These are phyloP conservation scores for Phytophthora brassicae DNA, from an alignment of 352 stramenopile species.

Conservation along the genomic window DNA sequence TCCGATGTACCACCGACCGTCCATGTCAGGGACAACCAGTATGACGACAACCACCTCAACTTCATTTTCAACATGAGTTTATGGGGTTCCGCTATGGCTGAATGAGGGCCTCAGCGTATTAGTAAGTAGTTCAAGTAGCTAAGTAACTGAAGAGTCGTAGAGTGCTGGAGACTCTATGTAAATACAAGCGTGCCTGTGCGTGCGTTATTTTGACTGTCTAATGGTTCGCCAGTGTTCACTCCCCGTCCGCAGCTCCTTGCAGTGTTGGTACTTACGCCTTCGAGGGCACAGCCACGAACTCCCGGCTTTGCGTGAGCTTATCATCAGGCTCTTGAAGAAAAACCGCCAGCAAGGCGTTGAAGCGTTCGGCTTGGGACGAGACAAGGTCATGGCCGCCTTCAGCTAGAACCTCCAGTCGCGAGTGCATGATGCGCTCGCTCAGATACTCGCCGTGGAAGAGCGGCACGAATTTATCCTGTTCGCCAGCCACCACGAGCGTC, in stretches of 20 bases:
- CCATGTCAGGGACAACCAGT: constrained; percentile 26
- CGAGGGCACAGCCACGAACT: constrained; percentile 62
- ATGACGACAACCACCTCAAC: constrained; percentile 28
- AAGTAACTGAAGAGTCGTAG: constrained; percentile 17
- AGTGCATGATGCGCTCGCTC: constrained; percentile 88
- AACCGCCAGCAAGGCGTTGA: constrained; percentile 62
- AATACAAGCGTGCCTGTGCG: constrained; percentile 29
- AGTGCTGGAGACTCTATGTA: constrained; percentile 35
- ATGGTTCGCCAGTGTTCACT: not conserved
- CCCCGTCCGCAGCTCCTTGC: not conserved
- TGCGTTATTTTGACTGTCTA: constrained; percentile 28
- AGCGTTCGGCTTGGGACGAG: constrained; percentile 42
- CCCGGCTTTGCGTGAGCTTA: constrained; percentile 81
- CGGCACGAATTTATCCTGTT: constrained; percentile 63
- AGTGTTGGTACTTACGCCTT: constrained; percentile 21
- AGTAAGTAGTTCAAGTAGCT: constrained; percentile 42
- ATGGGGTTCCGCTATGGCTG: not conserved
- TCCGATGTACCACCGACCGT: constrained; percentile 22
- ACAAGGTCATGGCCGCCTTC: constrained; percentile 65
- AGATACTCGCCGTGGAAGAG: constrained; percentile 79
- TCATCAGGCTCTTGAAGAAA: constrained; percentile 79
- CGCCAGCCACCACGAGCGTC: constrained; percentile 73
- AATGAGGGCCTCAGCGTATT: constrained; percentile 21
- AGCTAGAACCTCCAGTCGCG: constrained; percentile 55
- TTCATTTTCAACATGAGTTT: constrained; percentile 34